Evolutionary conservation across 805 yeast species (phyloP).

Genomic region (Candida khao-thaluensis): DNA sequence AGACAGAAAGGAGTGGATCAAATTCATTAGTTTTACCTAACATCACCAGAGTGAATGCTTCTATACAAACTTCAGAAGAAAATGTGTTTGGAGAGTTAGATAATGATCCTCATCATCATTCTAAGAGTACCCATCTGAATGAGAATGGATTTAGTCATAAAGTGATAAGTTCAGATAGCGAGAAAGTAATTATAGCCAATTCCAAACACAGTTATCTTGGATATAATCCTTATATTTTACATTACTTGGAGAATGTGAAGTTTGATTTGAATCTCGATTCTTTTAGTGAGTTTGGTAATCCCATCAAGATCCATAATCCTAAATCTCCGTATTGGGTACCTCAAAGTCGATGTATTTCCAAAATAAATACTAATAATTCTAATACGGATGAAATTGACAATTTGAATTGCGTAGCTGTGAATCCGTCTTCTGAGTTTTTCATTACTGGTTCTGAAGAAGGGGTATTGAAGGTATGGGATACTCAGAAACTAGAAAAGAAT

Average conservation of each 20-base stretch:
- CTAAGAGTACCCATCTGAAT: not conserved
- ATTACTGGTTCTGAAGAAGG: conserved; percentile 81
- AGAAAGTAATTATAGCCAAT: conserved; percentile 31
- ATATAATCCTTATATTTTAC: conserved; percentile 57
- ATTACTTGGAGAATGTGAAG: conserved; percentile 51
- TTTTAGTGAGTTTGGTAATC: conserved; percentile 65
- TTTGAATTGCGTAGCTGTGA: conserved; percentile 55
- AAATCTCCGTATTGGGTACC: conserved; percentile 12
- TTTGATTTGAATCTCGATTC: conserved; percentile 59
- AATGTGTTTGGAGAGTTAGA: conserved; percentile 48
- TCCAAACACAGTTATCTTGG: conserved; percentile 66
- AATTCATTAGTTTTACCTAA: conserved; percentile 31
- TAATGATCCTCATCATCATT: conserved; percentile 22
- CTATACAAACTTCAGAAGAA: conserved; percentile 40
- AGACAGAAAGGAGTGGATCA: conserved; percentile 17
- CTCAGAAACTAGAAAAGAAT: conserved; percentile 59
- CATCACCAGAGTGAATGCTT: conserved; percentile 31
- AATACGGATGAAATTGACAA: conserved; percentile 48
- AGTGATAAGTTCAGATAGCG: conserved; percentile 31
- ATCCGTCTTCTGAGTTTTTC: conserved; percentile 64
- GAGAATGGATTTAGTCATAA: conserved; percentile 30
- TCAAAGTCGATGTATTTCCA: conserved; percentile 7
- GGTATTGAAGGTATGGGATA: conserved; percentile 74
- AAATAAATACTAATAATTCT: conserved; percentile 21
- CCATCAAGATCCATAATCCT: conserved; percentile 13